A percentile compares a stretch with the other conserved stretches of the same genome.
phyloP scores from a whole-genome alignment of 352 stramenopile genomes.

The Thalassiosira livingstoniorum region DNA sequence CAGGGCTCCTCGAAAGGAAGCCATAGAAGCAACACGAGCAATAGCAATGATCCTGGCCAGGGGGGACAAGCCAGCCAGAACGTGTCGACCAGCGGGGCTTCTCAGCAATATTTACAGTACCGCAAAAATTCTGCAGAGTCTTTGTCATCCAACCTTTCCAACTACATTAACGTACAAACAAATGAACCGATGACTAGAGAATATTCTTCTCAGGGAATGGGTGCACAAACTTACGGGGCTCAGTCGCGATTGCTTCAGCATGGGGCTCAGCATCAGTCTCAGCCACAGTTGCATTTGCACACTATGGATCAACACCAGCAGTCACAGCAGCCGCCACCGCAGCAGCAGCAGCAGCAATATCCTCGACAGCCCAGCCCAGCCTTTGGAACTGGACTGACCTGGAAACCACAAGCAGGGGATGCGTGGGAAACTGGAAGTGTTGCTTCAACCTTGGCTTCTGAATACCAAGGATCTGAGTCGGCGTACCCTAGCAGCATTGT shows the following conservation, averaged over 20 bases:
- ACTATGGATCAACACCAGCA: background rate
- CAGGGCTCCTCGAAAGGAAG: slow-evolving; percentile 42
- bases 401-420: slow-evolving; percentile 18
- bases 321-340: slow-evolving; percentile 1
- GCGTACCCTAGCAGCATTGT: background rate
- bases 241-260: background rate
- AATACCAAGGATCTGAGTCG: slow-evolving; percentile 62
- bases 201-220: background rate
- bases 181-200: background rate
- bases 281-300: background rate
- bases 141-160: background rate
- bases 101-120: background rate
- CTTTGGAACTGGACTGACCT: slow-evolving; percentile 16
- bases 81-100: background rate
- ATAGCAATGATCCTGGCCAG: slow-evolving; percentile 12
- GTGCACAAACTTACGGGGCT: slow-evolving; percentile 1
- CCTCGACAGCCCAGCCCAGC: slow-evolving; percentile 39
- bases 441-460: slow-evolving; percentile 58
- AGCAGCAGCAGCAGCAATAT: slow-evolving; percentile 21
- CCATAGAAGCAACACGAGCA: slow-evolving; percentile 3
- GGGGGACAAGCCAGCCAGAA: slow-evolving; percentile 26
- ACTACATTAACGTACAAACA: background rate
- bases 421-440: slow-evolving; percentile 65
- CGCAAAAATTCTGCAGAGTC: slow-evolving; percentile 21
- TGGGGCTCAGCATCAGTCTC: background rate